Evolutionary conservation across 2,329 filamentous ascomycete species (phyloP), one percentile per base, ranked within the genome.

Genomic region (Bipolaris victoriae): DNA sequence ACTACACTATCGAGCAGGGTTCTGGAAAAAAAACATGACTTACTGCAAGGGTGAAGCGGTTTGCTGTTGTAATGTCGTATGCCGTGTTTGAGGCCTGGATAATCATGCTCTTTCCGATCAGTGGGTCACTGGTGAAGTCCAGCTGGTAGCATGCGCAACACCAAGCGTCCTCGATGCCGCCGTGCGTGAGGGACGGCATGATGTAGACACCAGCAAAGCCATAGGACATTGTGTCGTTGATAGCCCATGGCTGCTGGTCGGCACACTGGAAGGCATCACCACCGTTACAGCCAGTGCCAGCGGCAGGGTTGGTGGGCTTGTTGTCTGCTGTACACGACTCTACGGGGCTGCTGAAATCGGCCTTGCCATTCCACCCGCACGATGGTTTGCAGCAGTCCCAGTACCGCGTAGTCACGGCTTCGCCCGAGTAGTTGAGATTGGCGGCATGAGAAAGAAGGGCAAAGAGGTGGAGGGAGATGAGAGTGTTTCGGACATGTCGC

Each of bases 301-400:
- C 80, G 58, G 80, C 77, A 61, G 78, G 71, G 66, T 84, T 79
- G 37, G 77, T 77, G 46, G 82, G 83, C 56, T 81, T 80, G 77
- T 88, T 83, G 63, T 81, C 76, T 61, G 77, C 80, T 68, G 83
- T 77, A 74, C 86, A 88, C 35, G 83, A 83, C 16, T 76, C 74
- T 35, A 86, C 82, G 13, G 85, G 82, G 48, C 71, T 69, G 56
- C 75, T 77, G 71, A 86, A 80, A 39, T 78, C 60, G 13, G 83
- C 84, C 72, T 89, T 89, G 52, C 75, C 80, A 11, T 79, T 71
- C 87, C 87, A 82, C 3, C 81, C 80, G 72, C 87, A 90, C 18
- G 85, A 88, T 22, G 87, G 84, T 79, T 91, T 90, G 79, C 88
- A 90, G 79, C 88, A 90, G 72, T 90, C 88, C 73, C 73, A 77